Evolutionary conservation across 75 land plant genomes (phyloP), one percentile per base, ranked within the genome.

Genomic region (Cupressus sempervirens): DNA sequence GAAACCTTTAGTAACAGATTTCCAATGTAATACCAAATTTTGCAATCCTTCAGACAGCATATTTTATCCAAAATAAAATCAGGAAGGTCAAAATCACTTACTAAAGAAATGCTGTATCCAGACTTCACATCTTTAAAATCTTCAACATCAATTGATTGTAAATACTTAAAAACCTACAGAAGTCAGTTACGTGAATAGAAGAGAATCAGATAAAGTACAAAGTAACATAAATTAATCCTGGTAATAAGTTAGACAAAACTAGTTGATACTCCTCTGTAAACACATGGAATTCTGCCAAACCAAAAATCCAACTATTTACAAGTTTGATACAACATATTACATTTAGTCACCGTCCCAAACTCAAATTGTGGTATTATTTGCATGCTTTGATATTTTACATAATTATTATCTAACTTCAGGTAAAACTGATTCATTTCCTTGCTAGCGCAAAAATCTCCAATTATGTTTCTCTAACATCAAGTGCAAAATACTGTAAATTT

Each of bases 101-200:
- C 99, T 88, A 97, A 93, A 40, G 90, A 91, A 79, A 97, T 97
- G 81, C 92, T 91, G 87, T 95, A 97, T 10, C 99, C 99, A 53
- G 98, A 95, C 82, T 95, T 97, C 54, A 97, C 91, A 89, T 97
- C 99, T 88, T 93, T 94, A 83, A 85, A 92, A 82, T 95, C 98
- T 53, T 94, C 98, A n/a, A 97, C 99, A 76, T 97, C 98, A 52
- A 97, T 86, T 12, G 97, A 93, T 41, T 84, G 72, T 81, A 97
- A 82, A 82, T 91, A 90, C 90, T 95, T 97, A 86, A 97, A 97
- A 84, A 97, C 97, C 99, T 97, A 70, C 29, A 84, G 7, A n/a
- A 76, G 9, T 26, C 67, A 23, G n/a, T 62, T 62, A 26, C 23
- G 67, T 26, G 67, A 62, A 62, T 62, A 62, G 6, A 62, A 62